Percentiles rank a stretch among this genome's conserved stretches.
Conservation (phyloP, 352 stramenopile genomes). For the Globisporangium cystogenes region DNA sequence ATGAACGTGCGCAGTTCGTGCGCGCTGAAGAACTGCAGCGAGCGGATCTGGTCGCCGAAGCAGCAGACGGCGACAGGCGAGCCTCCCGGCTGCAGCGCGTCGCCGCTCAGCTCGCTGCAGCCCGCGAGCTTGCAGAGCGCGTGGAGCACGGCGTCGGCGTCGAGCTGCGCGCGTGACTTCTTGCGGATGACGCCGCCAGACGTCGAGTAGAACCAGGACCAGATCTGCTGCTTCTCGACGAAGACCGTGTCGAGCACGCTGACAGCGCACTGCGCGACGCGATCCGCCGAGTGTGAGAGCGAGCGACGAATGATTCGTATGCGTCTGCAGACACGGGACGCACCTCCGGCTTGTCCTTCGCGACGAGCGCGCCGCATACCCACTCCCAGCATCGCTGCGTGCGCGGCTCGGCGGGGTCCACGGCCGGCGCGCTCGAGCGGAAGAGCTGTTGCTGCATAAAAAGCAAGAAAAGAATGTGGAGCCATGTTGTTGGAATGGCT, state of each 20-base stretch:
- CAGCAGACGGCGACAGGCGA: constrained; percentile 46
- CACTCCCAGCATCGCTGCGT: constrained; percentile 55
- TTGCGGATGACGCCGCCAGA: constrained; percentile 46
- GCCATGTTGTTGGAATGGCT: too few species aligned
- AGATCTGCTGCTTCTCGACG: constrained; percentile 72
- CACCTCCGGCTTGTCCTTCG: constrained; percentile 50
- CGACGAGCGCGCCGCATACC: constrained; percentile 59
- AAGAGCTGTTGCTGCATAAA: constrained; percentile 43
- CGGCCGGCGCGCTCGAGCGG: constrained; percentile 38
- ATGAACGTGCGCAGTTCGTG: constrained; percentile 48
- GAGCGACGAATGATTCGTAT: too few species aligned
- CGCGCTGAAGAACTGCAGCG: constrained; percentile 41
- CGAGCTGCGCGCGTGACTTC: constrained; percentile 50
- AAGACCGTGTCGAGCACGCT: constrained; percentile 68
- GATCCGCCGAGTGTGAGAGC: too few species aligned
- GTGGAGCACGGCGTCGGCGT: constrained; percentile 29
- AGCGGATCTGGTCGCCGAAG: constrained; percentile 45
- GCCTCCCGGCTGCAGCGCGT: too few species aligned
- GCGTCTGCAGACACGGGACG: too few species aligned
- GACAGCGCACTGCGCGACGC: constrained; percentile 46
- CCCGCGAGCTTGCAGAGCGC: constrained; percentile 28
- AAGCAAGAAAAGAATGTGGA: too few species aligned
- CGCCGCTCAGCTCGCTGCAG: background rate
- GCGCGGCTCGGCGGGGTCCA: constrained; percentile 48
- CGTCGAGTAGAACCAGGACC: constrained; percentile 68